Base-by-base conservation (phyloP, 2,329 filamentous ascomycete genomes). In the Stemphylium lycopersici region DNA sequence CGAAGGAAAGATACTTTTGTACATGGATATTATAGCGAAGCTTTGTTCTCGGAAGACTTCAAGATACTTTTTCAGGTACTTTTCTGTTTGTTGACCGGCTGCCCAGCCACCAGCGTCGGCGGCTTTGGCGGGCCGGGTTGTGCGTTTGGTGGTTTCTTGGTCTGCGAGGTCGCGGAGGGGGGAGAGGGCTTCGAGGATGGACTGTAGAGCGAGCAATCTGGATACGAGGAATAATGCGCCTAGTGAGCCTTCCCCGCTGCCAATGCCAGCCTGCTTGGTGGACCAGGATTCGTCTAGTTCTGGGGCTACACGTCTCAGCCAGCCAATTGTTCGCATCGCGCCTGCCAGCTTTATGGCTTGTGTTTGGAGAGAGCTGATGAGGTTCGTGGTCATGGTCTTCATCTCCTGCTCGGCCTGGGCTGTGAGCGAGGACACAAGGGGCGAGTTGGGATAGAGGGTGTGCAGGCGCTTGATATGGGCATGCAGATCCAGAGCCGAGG, bases 31-130 rank as follows among this genome's bases (percentile, higher is more conserved):
- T 56, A 98, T 96, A 38, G 89, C 90, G 74, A 99, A 99, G 71
- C 91, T 96, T 76, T 99, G 95, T 76, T 99, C 95, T 47, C 95
- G 89, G 73, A 98, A 98, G 24, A 99, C 92, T 72, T 99, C 95
- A 66, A 99, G 90, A 75, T 96, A 99, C 42, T 93, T 85, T 75
- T 98, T 99, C 38, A 99, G 79, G 68, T 92, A 99, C 46, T 92
- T 85, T 74, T 98, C 95, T 1, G 93, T 97, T 73, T 98, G 95
- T 68, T 96, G 92, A 0, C 93, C 93, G 1, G 86, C 86, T 2
- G 83, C 85, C 84, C 83, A 89, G 32, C 76, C 67, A 10, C 49
- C 83, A 11, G 7, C 1, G 79, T 81, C 40, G 75, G 31, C 5
- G 5, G 70, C 44, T 75, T 59, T 61, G 53, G 71, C 52, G 47